A percentile compares a stretch with the other conserved stretches of the same genome.
phyloP scores from a whole-genome alignment of 140 eudicot species.

The Oenanthe javanica region DNA sequence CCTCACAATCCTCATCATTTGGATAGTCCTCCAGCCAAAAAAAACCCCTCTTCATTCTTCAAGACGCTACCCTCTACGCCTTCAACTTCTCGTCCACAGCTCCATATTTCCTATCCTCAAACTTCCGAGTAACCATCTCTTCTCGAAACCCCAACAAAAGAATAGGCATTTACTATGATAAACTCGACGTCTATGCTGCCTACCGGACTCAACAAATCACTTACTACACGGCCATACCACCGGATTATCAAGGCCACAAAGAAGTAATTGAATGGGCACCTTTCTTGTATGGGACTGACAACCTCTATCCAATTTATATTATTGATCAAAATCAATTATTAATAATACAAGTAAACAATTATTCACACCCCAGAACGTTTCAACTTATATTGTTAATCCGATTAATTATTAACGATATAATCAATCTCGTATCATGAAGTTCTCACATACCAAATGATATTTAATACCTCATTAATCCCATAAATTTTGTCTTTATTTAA shows the following conservation, averaged over 20 bases:
- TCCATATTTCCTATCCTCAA: constrained; percentile 50
- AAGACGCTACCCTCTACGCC: constrained; percentile 76
- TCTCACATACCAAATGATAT: too few relatives aligned
- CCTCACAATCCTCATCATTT: constrained; percentile 43
- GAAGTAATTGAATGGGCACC: constrained; percentile 71
- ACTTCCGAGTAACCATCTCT: constrained; percentile 54
- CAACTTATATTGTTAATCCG: too few relatives aligned
- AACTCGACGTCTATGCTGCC: constrained; percentile 57
- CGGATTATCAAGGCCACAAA: constrained; percentile 66
- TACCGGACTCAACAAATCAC: constrained; percentile 77
- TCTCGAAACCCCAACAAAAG: constrained; percentile 68
- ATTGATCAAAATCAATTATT: too few relatives aligned
- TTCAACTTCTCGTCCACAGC: constrained; percentile 53
- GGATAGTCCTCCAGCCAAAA: constrained; percentile 71
- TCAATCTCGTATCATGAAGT: too few relatives aligned
- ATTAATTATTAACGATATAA: too few relatives aligned
- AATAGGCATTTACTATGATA: constrained; percentile 75
- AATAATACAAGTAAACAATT: too few relatives aligned
- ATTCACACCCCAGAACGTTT: too few relatives aligned
- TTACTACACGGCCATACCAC: constrained; percentile 53
- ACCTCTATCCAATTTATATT: too few relatives aligned
- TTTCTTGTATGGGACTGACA: constrained; percentile 46
- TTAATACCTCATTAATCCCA: too few relatives aligned
- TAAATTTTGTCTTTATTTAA: too few relatives aligned
- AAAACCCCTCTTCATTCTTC: constrained; percentile 68